Conservation (phyloP, 371 early-diverging fungal species). For the Mucor mucedo region DNA sequence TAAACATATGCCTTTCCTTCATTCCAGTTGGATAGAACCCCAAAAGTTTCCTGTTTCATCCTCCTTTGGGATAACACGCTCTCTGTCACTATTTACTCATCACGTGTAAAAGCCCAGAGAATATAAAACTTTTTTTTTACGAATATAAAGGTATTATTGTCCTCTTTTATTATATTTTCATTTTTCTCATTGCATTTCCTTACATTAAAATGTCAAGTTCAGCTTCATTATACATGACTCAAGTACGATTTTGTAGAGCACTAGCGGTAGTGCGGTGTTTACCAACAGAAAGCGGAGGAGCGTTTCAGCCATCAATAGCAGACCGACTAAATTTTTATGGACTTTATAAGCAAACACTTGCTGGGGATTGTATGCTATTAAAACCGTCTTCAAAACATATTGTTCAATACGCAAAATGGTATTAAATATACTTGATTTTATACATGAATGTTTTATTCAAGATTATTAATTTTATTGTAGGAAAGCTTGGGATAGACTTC, state of each 20-base stretch:
- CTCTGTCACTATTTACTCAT: neutral
- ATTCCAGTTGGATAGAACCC: neutral
- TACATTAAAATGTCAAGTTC: constrained; percentile 1
- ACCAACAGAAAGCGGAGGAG: constrained; percentile 20
- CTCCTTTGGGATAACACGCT: neutral
- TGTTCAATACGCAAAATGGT: constrained; percentile 45
- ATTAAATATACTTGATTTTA: too few relatives aligned
- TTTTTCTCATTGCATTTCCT: neutral
- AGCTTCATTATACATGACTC: constrained; percentile 20
- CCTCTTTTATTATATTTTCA: too few relatives aligned
- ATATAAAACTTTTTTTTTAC: too few relatives aligned
- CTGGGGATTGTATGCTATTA: constrained; percentile 68
- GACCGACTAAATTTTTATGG: constrained; percentile 76
- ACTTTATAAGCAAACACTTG: constrained; percentile 77
- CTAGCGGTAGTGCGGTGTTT: constrained; percentile 35
- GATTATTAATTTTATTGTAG: constrained; percentile 5
- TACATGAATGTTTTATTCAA: too few relatives aligned
- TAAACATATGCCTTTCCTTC: too few relatives aligned
- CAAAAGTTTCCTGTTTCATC: neutral
- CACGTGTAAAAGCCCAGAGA: constrained; percentile 1
- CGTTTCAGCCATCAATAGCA: constrained; percentile 61
- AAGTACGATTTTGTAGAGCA: constrained; percentile 39
- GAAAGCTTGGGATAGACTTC: constrained; percentile 44
- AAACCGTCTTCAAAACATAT: constrained; percentile 34
- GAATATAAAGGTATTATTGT: too few relatives aligned